These are phyloP conservation scores for Magnolia changhungtana DNA, from an alignment of 164 flowering plant species.

Conservation along the genomic window DNA sequence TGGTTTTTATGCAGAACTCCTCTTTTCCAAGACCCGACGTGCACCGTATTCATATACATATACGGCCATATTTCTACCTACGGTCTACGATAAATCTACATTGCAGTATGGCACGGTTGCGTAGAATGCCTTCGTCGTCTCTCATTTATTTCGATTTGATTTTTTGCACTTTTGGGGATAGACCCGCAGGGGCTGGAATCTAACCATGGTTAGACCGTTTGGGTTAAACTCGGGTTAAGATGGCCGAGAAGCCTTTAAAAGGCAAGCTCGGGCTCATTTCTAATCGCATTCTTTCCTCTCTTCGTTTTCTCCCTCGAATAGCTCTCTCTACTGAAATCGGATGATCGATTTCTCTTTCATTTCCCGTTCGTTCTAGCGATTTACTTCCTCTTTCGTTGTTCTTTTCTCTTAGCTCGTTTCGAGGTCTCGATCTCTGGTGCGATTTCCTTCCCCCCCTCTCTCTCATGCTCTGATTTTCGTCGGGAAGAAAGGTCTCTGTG, in stretches of 20 bases:
- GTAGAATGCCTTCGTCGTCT: too few relatives aligned
- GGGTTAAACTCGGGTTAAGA: conserved; percentile 13
- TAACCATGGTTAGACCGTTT: conserved; percentile 27
- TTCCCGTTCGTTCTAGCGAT: conserved; percentile 7
- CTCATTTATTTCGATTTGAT: too few relatives aligned
- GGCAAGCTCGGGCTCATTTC: background rate
- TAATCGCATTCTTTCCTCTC: conserved; percentile 9
- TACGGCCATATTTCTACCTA: too few relatives aligned
- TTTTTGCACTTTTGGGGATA: background rate
- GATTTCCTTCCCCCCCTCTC: conserved; percentile 1
- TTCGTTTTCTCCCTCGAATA: background rate
- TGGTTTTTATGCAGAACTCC: too few relatives aligned
- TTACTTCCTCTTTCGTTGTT: background rate
- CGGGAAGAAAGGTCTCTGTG: too few relatives aligned
- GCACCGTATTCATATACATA: too few relatives aligned
- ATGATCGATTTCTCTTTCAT: conserved; percentile 23
- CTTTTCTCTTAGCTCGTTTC: too few relatives aligned
- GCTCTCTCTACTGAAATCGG: conserved; percentile 10
- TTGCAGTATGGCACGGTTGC: too few relatives aligned
- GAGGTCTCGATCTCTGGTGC: conserved; percentile 10
- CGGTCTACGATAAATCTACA: too few relatives aligned
- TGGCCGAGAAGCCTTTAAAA: conserved; percentile 19
- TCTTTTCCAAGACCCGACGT: too few relatives aligned
- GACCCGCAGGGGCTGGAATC: conserved; percentile 9
- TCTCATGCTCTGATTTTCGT: background rate